phyloP scores from a whole-genome alignment of 2,329 filamentous ascomycete genomes.

The Phoma sp. region DNA sequence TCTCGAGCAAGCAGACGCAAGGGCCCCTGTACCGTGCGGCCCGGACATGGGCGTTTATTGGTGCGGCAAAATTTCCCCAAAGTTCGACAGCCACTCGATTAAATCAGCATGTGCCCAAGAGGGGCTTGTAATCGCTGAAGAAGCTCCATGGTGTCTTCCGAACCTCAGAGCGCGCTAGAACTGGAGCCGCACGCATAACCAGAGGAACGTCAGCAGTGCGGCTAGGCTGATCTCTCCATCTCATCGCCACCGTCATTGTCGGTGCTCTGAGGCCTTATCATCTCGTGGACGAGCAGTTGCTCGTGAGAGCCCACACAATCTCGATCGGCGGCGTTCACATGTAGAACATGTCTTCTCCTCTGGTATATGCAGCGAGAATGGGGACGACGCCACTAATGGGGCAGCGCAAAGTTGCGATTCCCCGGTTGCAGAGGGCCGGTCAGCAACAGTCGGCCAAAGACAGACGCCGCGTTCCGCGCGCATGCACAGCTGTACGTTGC shows the following conservation, averaged over 20 bases:
- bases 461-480: slow-evolving; percentile 34
- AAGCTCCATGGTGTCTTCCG: not conserved
- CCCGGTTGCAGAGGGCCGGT: slow-evolving; percentile 33
- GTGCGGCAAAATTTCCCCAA: not conserved
- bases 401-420: slow-evolving; percentile 41
- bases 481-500: slow-evolving; percentile 38
- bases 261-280: not conserved
- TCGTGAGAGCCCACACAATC: not conserved
- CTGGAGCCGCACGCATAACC: slow-evolving; percentile 18
- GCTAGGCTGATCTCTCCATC: slow-evolving; percentile 1
- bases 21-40: not conserved
- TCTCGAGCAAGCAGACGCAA: slow-evolving; percentile 1
- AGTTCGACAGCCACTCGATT: not conserved
- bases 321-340: slow-evolving; percentile 5
- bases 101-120: slow-evolving; percentile 8
- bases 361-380: slow-evolving; percentile 11
- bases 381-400: slow-evolving; percentile 12
- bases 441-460: slow-evolving; percentile 26
- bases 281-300: not conserved
- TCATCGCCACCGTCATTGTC: slow-evolving; percentile 5
- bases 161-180: slow-evolving; percentile 10
- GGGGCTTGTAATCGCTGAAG: not conserved
- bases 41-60: not conserved
- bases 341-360: slow-evolving; percentile 19
- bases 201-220: slow-evolving; percentile 9